Evolutionary conservation across 225 moss, liverwort and hornwort genomes (phyloP).

Genomic region (Anthoceros angustus): DNA sequence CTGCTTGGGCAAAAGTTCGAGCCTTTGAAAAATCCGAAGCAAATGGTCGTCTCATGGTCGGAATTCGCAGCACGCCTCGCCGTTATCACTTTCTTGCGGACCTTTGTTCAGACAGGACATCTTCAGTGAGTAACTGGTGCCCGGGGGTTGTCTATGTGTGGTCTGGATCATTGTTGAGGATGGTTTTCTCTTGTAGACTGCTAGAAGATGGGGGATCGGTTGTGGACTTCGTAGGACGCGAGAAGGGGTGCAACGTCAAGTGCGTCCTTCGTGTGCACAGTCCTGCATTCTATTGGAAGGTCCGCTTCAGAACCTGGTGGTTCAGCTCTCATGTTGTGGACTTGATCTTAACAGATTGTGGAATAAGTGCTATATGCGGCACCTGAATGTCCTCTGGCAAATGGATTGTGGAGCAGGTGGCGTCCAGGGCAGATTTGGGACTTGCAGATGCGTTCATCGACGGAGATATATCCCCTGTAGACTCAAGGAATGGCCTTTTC

Average conservation of each 20-base stretch:
- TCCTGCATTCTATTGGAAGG: conserved; percentile 90
- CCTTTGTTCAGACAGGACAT: conserved; percentile 58
- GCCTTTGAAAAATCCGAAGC: conserved; percentile 36
- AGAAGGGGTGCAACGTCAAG: conserved; percentile 25
- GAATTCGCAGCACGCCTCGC: conserved; percentile 44
- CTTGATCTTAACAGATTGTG: background rate
- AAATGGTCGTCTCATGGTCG: conserved; percentile 52
- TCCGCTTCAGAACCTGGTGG: conserved; percentile 10
- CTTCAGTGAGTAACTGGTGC: conserved; percentile 40
- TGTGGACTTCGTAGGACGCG: conserved; percentile 31
- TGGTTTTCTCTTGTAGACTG: conserved; percentile 21
- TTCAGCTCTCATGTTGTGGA: background rate
- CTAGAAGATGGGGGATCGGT: conserved; percentile 57
- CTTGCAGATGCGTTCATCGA: conserved; percentile 79
- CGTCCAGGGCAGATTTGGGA: conserved; percentile 78
- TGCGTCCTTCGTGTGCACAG: conserved; percentile 31
- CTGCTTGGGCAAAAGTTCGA: conserved; percentile 41
- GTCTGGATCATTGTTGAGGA: background rate
- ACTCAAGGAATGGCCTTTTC: conserved; percentile 45
- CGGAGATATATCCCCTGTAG: conserved; percentile 54
- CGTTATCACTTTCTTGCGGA: conserved; percentile 43
- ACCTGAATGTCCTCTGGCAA: background rate
- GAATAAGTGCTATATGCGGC: conserved; percentile 23
- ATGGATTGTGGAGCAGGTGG: conserved; percentile 28
- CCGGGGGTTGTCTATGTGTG: background rate